Percentiles rank a stretch among this genome's conserved stretches.
phyloP scores from a whole-genome alignment of 352 stramenopile species.

The Elongisporangium undulatum region DNA sequence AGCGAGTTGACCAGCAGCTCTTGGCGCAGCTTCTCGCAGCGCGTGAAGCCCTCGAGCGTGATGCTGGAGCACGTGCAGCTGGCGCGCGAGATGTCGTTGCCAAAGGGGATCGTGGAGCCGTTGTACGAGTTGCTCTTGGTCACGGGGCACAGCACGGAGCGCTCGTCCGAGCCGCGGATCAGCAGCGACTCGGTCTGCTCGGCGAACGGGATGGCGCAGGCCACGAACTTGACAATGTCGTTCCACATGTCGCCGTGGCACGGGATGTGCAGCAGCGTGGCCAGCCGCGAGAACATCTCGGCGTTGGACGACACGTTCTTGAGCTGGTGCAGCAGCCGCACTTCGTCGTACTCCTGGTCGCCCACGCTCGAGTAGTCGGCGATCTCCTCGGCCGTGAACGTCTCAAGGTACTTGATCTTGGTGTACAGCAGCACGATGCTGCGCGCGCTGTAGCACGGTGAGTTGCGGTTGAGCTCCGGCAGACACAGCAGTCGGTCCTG shows the following conservation, averaged over 20 bases:
- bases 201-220: conserved; percentile 68
- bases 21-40: conserved; percentile 62
- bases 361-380: conserved; percentile 45
- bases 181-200: conserved; percentile 84
- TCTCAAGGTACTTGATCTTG: conserved; percentile 82
- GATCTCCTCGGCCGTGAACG: conserved; percentile 55
- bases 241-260: conserved; percentile 71
- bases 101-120: conserved; percentile 66
- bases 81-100: conserved; percentile 61
- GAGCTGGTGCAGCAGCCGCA: conserved; percentile 60
- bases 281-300: conserved; percentile 63
- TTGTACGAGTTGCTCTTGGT: conserved; percentile 90
- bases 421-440: conserved; percentile 80
- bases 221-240: conserved; percentile 74
- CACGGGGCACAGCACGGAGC: conserved; percentile 62
- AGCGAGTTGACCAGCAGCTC: conserved; percentile 75
- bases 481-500: conserved; percentile 73
- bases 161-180: conserved; percentile 82
- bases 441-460: conserved; percentile 74
- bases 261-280: conserved; percentile 60
- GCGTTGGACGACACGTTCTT: conserved; percentile 47
- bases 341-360: conserved; percentile 58
- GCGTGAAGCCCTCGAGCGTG: conserved; percentile 52
- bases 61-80: conserved; percentile 88
- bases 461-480: conserved; percentile 74